Evolutionary conservation across 2,329 filamentous ascomycete species (phyloP).

Genomic region (Diatrype stigma): DNA sequence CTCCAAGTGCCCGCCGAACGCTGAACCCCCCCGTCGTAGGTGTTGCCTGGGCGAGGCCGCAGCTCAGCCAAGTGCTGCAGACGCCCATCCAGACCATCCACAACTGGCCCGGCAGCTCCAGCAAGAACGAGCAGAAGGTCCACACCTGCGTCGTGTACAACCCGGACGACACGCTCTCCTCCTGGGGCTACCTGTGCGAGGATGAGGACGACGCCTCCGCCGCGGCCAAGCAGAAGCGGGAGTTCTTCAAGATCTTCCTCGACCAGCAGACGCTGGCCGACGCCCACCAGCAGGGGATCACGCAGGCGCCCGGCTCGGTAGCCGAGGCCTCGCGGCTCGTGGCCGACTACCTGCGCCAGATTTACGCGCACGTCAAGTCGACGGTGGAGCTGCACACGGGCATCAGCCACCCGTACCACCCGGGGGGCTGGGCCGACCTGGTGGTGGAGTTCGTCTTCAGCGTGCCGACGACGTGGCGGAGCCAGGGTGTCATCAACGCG

Average conservation of each 20-base stretch:
- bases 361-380: slow-evolving; percentile 46
- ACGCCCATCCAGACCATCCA: slow-evolving; percentile 42
- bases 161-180: slow-evolving; percentile 35
- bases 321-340: slow-evolving; percentile 43
- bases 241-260: slow-evolving; percentile 55
- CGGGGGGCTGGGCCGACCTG: slow-evolving; percentile 41
- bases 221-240: slow-evolving; percentile 31
- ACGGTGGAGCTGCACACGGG: slow-evolving; percentile 38
- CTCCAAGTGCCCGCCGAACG: background rate
- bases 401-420: slow-evolving; percentile 19
- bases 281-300: slow-evolving; percentile 39
- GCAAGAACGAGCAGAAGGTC: slow-evolving; percentile 51
- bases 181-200: slow-evolving; percentile 51
- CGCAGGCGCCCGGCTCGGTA: slow-evolving; percentile 37
- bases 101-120: slow-evolving; percentile 51
- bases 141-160: slow-evolving; percentile 49
- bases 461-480: slow-evolving; percentile 54
- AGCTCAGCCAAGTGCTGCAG: slow-evolving; percentile 26
- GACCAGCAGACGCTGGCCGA: slow-evolving; percentile 40
- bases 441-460: slow-evolving; percentile 52
- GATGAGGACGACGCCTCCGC: slow-evolving; percentile 34
- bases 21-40: slow-evolving; percentile 46
- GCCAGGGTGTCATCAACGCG: slow-evolving; percentile 43
- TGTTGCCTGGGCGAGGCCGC: slow-evolving; percentile 29
- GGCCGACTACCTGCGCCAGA: slow-evolving; percentile 43